A percentile compares a stretch with the other conserved stretches of the same genome.
Conservation (phyloP, 139 green algal genomes). For the Tetraselmis striata region DNA sequence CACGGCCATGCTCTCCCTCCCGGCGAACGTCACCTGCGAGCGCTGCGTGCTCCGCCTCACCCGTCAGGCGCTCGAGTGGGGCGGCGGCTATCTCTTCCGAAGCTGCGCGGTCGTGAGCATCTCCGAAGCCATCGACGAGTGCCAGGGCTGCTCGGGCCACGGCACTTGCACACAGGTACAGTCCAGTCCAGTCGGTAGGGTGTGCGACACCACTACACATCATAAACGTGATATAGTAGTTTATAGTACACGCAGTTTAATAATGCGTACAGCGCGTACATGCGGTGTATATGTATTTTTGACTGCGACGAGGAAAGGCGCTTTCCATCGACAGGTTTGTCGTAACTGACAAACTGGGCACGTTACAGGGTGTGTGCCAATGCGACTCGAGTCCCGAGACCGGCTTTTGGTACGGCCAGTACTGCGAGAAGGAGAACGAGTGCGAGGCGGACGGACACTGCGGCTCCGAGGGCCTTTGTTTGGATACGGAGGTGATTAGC, state of each 20-base stretch:
- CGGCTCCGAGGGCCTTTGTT: conserved; percentile 12
- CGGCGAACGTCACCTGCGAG: conserved; percentile 6
- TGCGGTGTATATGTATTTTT: neutral
- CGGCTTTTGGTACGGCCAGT: conserved; percentile 20
- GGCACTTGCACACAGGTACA: conserved; percentile 12
- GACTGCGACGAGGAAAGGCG: no score
- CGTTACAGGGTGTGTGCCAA: conserved; percentile 8
- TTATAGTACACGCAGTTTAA: neutral
- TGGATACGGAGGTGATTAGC: conserved; percentile 9
- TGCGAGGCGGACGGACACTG: conserved; percentile 25
- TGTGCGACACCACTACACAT: neutral
- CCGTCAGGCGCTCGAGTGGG: conserved; percentile 26
- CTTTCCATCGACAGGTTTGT: neutral
- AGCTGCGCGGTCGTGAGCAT: conserved; percentile 23
- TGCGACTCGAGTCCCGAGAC: conserved; percentile 9
- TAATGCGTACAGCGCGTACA: neutral
- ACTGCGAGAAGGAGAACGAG: conserved; percentile 27
- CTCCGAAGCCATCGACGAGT: conserved; percentile 7
- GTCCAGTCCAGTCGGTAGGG: neutral
- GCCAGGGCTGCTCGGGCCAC: conserved; percentile 19
- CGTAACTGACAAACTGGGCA: neutral
- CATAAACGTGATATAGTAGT: neutral
- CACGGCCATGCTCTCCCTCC: conserved; percentile 3
- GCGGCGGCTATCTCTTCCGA: conserved; percentile 17
- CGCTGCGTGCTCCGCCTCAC: conserved; percentile 15